Evolutionary conservation across 2,329 filamentous ascomycete species (phyloP).

Genomic region (Sporothrix humicola): DNA sequence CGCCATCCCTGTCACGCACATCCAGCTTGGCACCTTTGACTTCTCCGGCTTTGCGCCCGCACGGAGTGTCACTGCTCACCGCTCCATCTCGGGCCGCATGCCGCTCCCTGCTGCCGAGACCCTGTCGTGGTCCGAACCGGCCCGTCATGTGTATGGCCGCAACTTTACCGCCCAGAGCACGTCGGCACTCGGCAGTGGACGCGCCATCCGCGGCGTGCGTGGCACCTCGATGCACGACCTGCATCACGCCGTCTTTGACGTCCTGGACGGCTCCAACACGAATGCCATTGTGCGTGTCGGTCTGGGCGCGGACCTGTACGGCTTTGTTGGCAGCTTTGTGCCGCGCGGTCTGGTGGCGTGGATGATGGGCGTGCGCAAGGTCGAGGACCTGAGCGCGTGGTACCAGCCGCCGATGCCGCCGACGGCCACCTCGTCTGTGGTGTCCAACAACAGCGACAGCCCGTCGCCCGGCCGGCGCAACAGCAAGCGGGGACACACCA

Average conservation of each 20-base stretch:
- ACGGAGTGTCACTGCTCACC: slow-evolving; percentile 36
- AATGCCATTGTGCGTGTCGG: slow-evolving; percentile 76
- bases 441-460: slow-evolving; percentile 26
- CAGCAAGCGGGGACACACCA: slow-evolving; percentile 37
- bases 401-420: slow-evolving; percentile 51
- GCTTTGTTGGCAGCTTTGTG: slow-evolving; percentile 80
- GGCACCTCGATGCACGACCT: slow-evolving; percentile 78
- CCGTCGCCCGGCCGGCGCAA: slow-evolving; percentile 37
- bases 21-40: slow-evolving; percentile 92
- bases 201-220: slow-evolving; percentile 61
- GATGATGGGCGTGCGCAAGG: slow-evolving; percentile 83
- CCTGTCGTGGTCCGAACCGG: slow-evolving; percentile 67
- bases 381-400: slow-evolving; percentile 63
- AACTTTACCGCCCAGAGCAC: slow-evolving; percentile 64
- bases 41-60: slow-evolving; percentile 68
- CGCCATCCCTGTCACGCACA: slow-evolving; percentile 78
- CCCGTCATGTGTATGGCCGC: slow-evolving; percentile 64
- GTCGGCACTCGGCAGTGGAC: slow-evolving; percentile 62
- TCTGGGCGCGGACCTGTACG: slow-evolving; percentile 82
- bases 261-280: slow-evolving; percentile 70
- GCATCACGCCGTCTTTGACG: slow-evolving; percentile 88
- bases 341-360: slow-evolving; percentile 81
- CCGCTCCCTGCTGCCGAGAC: slow-evolving; percentile 60
- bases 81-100: slow-evolving; percentile 44
- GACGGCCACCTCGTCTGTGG: slow-evolving; percentile 40